A percentile compares a stretch with the other conserved stretches of the same genome.
phyloP scores from a whole-genome alignment of 192 early-diverging fungal species.

The Powellomyces hirtus region DNA sequence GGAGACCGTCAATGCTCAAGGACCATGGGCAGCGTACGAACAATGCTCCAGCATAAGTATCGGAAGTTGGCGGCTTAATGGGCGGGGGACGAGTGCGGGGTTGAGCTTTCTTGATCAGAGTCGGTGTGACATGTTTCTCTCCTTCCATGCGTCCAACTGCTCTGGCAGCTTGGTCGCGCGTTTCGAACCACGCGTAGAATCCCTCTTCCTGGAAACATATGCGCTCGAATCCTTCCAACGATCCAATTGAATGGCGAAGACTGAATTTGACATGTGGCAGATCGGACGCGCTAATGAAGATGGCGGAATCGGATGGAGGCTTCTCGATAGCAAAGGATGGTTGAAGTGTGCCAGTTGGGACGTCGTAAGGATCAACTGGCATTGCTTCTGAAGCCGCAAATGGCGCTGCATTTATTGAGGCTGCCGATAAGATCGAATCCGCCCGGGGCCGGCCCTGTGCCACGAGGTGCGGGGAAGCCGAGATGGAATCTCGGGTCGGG shows the following conservation, averaged over 20 bases:
- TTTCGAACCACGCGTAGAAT: conserved; percentile 25
- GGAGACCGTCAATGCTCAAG: conserved; percentile 1
- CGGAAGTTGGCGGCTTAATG: not conserved
- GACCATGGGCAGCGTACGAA: not conserved
- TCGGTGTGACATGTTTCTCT: conserved; percentile 20
- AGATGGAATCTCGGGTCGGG: not conserved
- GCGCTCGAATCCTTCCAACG: conserved; percentile 22
- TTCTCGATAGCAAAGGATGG: not conserved
- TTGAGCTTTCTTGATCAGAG: conserved; percentile 18
- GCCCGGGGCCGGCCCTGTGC: not conserved
- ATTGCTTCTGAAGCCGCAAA: not conserved
- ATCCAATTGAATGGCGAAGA: conserved; percentile 4
- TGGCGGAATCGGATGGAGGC: conserved; percentile 10
- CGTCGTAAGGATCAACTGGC: not conserved
- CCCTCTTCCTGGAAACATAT: conserved; percentile 25
- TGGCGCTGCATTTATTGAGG: not conserved
- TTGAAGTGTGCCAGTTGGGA: not conserved
- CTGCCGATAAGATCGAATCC: not conserved
- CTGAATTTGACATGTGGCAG: conserved; percentile 12
- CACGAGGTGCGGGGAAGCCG: not conserved
- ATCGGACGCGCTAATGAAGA: conserved; percentile 8
- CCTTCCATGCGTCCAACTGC: conserved; percentile 15
- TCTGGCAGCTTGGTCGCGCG: conserved; percentile 9
- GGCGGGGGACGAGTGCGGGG: conserved; percentile 5
- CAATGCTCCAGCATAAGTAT: not conserved